phyloP scores from a whole-genome alignment of 352 stramenopile species.

The Phytopythium chamaehyphon region DNA sequence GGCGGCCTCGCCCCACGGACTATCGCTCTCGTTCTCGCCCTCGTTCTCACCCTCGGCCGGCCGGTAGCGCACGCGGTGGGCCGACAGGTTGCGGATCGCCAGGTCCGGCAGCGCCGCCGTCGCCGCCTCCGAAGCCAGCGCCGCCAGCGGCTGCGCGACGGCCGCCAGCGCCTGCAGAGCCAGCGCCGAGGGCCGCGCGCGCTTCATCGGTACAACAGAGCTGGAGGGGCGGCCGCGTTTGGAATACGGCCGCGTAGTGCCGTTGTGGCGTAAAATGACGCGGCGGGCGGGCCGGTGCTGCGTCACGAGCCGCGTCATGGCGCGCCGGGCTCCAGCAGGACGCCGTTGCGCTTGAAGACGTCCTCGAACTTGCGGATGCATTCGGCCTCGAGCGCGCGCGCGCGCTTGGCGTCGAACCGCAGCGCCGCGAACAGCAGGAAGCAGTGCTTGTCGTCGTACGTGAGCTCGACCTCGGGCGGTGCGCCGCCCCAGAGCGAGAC shows the following conservation, averaged over 20 bases:
- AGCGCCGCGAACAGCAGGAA: conserved; percentile 60
- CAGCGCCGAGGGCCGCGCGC: conserved; percentile 22
- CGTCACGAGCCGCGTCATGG: neutral
- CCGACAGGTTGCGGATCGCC: conserved; percentile 49
- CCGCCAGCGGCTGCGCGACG: conserved; percentile 10
- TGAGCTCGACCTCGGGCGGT: conserved; percentile 74
- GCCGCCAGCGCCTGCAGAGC: conserved; percentile 20
- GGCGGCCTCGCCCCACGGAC: no score
- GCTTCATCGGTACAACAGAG: conserved; percentile 16
- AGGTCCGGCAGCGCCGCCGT: conserved; percentile 24
- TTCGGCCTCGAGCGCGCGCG: conserved; percentile 35
- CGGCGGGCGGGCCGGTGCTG: no score
- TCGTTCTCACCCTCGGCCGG: conserved; percentile 6
- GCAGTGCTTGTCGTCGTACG: conserved; percentile 53
- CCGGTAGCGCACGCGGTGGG: conserved; percentile 56
- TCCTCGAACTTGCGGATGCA: conserved; percentile 40
- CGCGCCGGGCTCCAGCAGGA: conserved; percentile 11
- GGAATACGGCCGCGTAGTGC: no score
- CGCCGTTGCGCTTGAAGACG: conserved; percentile 28
- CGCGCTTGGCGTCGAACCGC: conserved; percentile 41
- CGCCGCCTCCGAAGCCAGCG: conserved; percentile 12
- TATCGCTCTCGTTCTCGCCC: neutral
- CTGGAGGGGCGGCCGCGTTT: no score
- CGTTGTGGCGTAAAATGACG: no score
- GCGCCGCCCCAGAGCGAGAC: conserved; percentile 79